Base-by-base conservation (phyloP, 192 early-diverging fungal species). In the Gryganskiella cystojenkinii region DNA sequence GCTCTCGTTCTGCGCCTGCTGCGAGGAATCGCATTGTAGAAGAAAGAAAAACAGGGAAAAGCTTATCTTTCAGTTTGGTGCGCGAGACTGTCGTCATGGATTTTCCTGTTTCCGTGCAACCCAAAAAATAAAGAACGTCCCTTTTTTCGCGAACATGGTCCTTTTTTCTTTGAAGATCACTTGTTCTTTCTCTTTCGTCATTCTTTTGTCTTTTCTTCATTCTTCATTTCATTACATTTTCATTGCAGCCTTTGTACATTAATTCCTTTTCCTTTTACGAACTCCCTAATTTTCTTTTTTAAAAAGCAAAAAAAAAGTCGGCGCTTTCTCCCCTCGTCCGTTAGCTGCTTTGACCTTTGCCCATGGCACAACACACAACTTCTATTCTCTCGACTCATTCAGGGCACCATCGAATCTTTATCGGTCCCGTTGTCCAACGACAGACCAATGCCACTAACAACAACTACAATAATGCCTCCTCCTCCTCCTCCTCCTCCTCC, bases 321-420 rank as follows among this genome's bases (percentile, higher is more conserved):
- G 35, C 15, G 28, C n/a, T 10, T 28, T 37, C 34, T 13, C 15
- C 14, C 24, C 17, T 28, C 44, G 20, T 11, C 17, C 14, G 2
- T 5, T 3, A 13, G 3, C 58, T 27, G 10, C 33, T 50, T 37
- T 30, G 19, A 11, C 30, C 45, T 30, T 27, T 27, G 30, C 53
- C 46, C n/a, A 56, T 56, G 40, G 45, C 28, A 19, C 25, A 46
- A 14, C 15, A 19, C 24, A 37, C 31, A 20, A 28, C 60, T 30
- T 61, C 71, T 24, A 66, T 75, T 11, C 71, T 75, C 43, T 75
- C 71, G 0, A 75, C 71, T 11, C 71, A 75, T 15, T 75, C 71
- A 11, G 71, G 71, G 9, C 71, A 75, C 45, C 71, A 67, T 30
- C 50, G 71, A 14, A 75, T 75, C 50, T 75, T 75, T 37, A 75